Base-by-base conservation (phyloP, 305 asterid species). In the Striga hermonthica region DNA sequence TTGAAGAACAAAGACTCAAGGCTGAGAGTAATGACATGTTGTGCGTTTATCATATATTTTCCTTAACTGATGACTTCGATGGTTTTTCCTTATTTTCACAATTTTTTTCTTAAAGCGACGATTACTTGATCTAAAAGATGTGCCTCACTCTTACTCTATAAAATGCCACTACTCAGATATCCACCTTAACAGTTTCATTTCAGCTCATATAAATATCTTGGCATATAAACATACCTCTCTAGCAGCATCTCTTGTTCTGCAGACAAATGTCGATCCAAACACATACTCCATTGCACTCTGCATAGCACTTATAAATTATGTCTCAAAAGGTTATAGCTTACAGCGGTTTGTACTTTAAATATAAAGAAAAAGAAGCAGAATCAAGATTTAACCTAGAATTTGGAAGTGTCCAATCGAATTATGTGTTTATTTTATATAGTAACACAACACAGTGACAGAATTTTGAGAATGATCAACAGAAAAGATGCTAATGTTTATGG, bases 201-300 rank as follows among this genome's bases (percentile, higher is more conserved):
- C 36, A 50, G 68, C 6, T 54, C 39, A 15, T 31, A 31, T 16
- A 9, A 58, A 43, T 63, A 66, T 62, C 53, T 61, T 43, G 59
- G 14, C 53, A 55, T 7, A 40, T 47, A 36, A 66, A 63, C 75
- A 67, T 81, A 89, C 98, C 97, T 87, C 92, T 73, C 74, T 79
- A 53, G 97, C 98, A 57, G 86, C 91, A 76, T 87, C 91, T 59
- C 31, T 72, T 54, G 95, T 84, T 81, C 82, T 90, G 89, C 98
- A 92, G 73, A 92, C 91, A 81, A 92, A 92, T 55, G 94, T 92
- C 66, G 98, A 86, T 69, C 98, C 98, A 76, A 92, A 90, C 61
- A 90, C 94, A 59, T 80, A 90, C 72, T 87, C 98, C 95, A 92
- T 92, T 45, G 97, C 97, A 75, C 74, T 79, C 96, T 93, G 95